These are phyloP conservation scores for Candida insectorum DNA, from an alignment of 805 yeast species.

Conservation along the genomic window DNA sequence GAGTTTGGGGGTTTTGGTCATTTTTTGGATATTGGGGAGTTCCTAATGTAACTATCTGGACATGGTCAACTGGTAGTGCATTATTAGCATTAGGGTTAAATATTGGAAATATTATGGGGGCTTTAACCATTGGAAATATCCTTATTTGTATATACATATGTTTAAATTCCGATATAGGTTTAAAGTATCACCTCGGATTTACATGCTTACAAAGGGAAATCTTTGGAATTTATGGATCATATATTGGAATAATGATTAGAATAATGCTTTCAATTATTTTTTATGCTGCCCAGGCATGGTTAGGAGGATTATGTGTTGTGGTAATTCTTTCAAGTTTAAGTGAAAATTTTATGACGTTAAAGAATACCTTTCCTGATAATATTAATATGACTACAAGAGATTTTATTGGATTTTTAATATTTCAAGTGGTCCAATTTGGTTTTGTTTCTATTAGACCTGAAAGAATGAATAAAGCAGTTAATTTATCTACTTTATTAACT, in stretches of 20 bases:
- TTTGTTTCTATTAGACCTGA: conserved; percentile 44
- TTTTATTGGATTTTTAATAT: conserved; percentile 41
- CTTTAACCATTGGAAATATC: conserved; percentile 44
- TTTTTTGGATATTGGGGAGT: conserved; percentile 45
- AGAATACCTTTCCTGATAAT: conserved; percentile 30
- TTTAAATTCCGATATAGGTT: conserved; percentile 47
- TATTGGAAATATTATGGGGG: conserved; percentile 44
- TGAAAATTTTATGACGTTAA: conserved; percentile 33
- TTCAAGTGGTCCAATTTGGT: conserved; percentile 41
- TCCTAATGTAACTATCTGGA: conserved; percentile 38
- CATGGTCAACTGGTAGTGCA: conserved; percentile 45
- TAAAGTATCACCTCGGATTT: conserved; percentile 49
- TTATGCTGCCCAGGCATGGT: conserved; percentile 44
- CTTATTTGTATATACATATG: conserved; percentile 42
- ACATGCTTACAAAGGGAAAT: conserved; percentile 42
- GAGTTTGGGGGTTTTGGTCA: conserved; percentile 46
- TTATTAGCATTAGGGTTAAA: conserved; percentile 43
- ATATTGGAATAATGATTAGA: conserved; percentile 42
- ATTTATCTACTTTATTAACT: conserved; percentile 21
- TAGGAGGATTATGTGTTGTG: conserved; percentile 44
- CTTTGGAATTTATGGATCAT: conserved; percentile 47
- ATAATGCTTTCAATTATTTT: conserved; percentile 44
- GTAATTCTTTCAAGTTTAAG: conserved; percentile 37
- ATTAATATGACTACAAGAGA: conserved; percentile 40
- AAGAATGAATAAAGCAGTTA: conserved; percentile 27